These are phyloP conservation scores for Penicillium chermesinum DNA, from an alignment of 495 filamentous ascomycete genomes.

Conservation along the genomic window DNA sequence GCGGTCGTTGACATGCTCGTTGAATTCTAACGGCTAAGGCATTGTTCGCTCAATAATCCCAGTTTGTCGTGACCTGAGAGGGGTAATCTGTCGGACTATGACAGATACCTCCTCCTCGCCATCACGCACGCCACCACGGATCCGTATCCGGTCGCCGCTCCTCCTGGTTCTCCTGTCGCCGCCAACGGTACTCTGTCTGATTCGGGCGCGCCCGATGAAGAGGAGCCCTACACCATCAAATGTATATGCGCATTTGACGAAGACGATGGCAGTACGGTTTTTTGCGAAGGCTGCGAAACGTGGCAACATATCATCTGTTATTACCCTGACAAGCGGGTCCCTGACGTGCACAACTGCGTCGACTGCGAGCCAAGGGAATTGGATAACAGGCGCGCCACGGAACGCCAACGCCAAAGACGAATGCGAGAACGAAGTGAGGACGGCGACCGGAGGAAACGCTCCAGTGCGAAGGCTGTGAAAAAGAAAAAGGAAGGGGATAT, in stretches of 20 bases:
- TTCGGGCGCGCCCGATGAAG: constrained; percentile 57
- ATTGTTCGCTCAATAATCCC: constrained; percentile 15
- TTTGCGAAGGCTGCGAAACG: constrained; percentile 90
- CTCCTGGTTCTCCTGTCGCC: constrained; percentile 40
- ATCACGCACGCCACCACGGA: constrained; percentile 58
- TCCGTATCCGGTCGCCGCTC: constrained; percentile 58
- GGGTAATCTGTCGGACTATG: constrained; percentile 79
- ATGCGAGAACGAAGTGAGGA: constrained; percentile 58
- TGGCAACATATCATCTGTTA: constrained; percentile 99
- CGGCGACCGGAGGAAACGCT: constrained; percentile 62
- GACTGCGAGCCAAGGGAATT: constrained; percentile 75
- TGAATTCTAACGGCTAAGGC: constrained; percentile 27
- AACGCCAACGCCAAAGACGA: constrained; percentile 60
- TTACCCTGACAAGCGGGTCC: constrained; percentile 70
- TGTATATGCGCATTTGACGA: constrained; percentile 90
- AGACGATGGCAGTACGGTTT: constrained; percentile 96
- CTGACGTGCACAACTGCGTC: constrained; percentile 76
- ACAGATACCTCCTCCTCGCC: constrained; percentile 70
- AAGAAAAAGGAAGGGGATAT: constrained; percentile 59
- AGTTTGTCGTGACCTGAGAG: constrained; percentile 40
- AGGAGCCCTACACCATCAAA: constrained; percentile 94
- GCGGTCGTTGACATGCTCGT: constrained; percentile 32
- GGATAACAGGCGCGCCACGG: constrained; percentile 64
- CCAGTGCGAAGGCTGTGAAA: constrained; percentile 65
- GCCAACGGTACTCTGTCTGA: constrained; percentile 54